Conservation (phyloP, 768 basidiomycete genomes). For the Amanita thiersii region DNA sequence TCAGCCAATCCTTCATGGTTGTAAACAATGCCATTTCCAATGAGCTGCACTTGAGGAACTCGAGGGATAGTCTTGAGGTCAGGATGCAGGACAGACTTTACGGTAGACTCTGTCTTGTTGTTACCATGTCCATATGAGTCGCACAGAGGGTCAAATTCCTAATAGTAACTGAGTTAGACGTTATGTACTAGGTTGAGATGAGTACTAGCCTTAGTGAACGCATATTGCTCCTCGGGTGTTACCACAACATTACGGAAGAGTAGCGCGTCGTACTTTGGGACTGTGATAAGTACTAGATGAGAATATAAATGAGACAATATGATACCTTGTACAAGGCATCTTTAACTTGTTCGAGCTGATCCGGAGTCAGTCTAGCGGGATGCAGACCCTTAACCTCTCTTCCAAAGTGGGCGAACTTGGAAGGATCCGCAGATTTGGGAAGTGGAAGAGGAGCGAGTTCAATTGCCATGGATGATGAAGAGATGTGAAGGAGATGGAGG, state of each 20-base stretch:
- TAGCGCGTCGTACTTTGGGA: slow-evolving; percentile 58
- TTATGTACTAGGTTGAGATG: neutral
- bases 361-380: slow-evolving; percentile 52
- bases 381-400: slow-evolving; percentile 68
- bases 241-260: slow-evolving; percentile 66
- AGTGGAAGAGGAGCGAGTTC: slow-evolving; percentile 59
- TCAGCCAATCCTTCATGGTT: slow-evolving; percentile 74
- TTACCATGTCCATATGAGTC: slow-evolving; percentile 81
- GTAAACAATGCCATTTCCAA: slow-evolving; percentile 79
- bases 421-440: slow-evolving; percentile 62
- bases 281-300: neutral
- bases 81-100: slow-evolving; percentile 79
- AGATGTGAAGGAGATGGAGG: neutral
- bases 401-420: slow-evolving; percentile 66
- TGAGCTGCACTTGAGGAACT: slow-evolving; percentile 85
- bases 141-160: slow-evolving; percentile 68
- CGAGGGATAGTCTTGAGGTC: slow-evolving; percentile 88
- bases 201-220: slow-evolving; percentile 73
- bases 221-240: slow-evolving; percentile 78
- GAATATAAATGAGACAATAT: slow-evolving; percentile 5
- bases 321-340: slow-evolving; percentile 71
- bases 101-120: slow-evolving; percentile 70
- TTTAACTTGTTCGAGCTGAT: slow-evolving; percentile 59
- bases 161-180: slow-evolving; percentile 3
- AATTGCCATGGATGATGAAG: slow-evolving; percentile 46